Base-by-base conservation (phyloP, 108 stramenopile species). In the Cyclotella choctawhatcheeana region DNA sequence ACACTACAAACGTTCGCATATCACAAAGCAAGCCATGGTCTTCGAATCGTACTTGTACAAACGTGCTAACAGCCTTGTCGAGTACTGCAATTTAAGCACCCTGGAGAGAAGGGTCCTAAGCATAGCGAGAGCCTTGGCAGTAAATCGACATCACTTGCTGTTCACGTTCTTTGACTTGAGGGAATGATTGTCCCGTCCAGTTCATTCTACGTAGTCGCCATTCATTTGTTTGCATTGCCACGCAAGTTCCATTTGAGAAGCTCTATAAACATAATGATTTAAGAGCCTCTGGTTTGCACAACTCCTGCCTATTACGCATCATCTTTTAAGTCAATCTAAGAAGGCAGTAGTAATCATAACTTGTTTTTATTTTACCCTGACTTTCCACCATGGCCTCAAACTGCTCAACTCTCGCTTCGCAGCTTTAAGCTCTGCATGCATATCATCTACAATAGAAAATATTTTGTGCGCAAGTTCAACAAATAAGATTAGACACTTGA, bases 331-430 rank as follows among this genome's bases (percentile, higher is more conserved):
- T 40, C 37, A 12, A 40, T 40, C 12, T 8, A 12, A 6, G 37
- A 40, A 40, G 8, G 37, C 37, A 40, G 37, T 12, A 17, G 18
- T n/a, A 48, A 48, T 8, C 47, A 4, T n/a, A n/a, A 48, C 12
- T 48, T 54, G 20, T 56, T 12, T 31, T 30, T 6, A 56, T 14
- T 56, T 69, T 51, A 69, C 3, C 40, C 50, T 47, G 25, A 65
- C 22, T 40, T 73, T 67, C 45, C 47, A 71, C 52, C 74, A 31
- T 5, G 75, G 75, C 30, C 68, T 78, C 14, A 88, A 52, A 13
- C 70, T 72, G 21, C 83, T 71, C 61, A 93, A 67, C 18, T 88
- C 88, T 1, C 64, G 40, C 37, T 81, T 89, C 5, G 79, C 80
- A 33, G 74, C 34, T 12, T 74, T 74, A 10, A 89, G 55, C 40